Evolutionary conservation across 768 basidiomycete species (phyloP).

Genomic region (Brasilioporus rufonigricans): DNA sequence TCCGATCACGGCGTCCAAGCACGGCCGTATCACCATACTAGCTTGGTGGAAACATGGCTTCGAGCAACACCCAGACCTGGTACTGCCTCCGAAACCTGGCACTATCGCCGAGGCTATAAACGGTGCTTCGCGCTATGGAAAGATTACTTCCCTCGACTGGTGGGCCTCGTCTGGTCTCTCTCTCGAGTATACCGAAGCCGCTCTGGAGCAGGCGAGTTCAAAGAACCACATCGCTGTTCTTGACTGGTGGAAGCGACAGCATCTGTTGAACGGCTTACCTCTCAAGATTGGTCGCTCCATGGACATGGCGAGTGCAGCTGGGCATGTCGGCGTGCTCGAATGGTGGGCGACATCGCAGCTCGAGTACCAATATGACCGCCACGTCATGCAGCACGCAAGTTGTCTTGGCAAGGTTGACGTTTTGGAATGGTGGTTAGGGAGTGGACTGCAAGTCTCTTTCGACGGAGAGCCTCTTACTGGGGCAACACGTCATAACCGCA

Average conservation of each 20-base stretch:
- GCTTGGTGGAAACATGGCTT: conserved; percentile 78
- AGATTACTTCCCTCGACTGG: conserved; percentile 76
- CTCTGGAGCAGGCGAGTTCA: conserved; percentile 76
- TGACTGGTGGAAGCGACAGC: conserved; percentile 79
- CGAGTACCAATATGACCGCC: conserved; percentile 75
- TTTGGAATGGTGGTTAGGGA: conserved; percentile 80
- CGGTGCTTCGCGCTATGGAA: conserved; percentile 74
- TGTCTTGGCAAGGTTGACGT: conserved; percentile 79
- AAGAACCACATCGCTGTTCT: conserved; percentile 75
- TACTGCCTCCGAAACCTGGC: conserved; percentile 51
- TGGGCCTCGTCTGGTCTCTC: conserved; percentile 67
- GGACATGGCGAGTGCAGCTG: conserved; percentile 81
- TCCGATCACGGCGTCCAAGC: conserved; percentile 72
- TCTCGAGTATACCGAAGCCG: conserved; percentile 75
- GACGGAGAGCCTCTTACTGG: conserved; percentile 78
- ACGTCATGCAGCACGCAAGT: conserved; percentile 75
- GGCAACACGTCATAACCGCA: conserved; percentile 78
- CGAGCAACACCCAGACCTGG: conserved; percentile 57
- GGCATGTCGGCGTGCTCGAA: conserved; percentile 71
- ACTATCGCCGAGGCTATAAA: conserved; percentile 72
- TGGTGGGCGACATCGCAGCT: conserved; percentile 84
- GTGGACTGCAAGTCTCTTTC: conserved; percentile 73
- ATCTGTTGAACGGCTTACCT: conserved; percentile 45
- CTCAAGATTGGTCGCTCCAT: conserved; percentile 83
- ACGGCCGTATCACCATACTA: conserved; percentile 70